Conservation (phyloP, 2,329 filamentous ascomycete genomes). For the Pseudopyricularia cyperi region DNA sequence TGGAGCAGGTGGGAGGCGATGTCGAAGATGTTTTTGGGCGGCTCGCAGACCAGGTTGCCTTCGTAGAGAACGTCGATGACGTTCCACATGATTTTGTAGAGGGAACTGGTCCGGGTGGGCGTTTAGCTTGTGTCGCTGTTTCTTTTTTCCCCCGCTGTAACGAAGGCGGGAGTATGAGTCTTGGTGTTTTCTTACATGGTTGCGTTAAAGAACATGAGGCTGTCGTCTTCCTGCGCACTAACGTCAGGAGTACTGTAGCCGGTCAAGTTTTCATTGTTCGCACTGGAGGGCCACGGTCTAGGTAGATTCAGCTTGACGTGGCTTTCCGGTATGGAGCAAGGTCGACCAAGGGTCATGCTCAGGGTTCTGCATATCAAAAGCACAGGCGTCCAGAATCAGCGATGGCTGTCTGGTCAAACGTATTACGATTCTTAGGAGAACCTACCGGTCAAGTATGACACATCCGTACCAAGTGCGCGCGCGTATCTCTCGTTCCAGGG, state of each 20-base stretch:
- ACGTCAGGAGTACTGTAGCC: not conserved
- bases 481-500: conserved; percentile 30
- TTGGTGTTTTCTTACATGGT: conserved; percentile 15
- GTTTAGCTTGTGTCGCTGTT: not conserved
- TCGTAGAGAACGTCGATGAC: conserved; percentile 27
- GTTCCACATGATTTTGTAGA: conserved; percentile 20
- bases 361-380: conserved; percentile 18
- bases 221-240: conserved; percentile 3
- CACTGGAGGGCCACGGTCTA: not conserved
- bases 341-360: conserved; percentile 38
- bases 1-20: conserved; percentile 21
- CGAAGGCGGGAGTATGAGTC: not conserved
- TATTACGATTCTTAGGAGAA: not conserved
- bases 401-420: not conserved
- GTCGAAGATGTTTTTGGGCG: conserved; percentile 11
- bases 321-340: conserved; percentile 28
- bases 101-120: not conserved
- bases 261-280: not conserved
- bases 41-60: conserved; percentile 25
- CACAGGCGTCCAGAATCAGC: not conserved
- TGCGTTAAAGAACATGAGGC: conserved; percentile 16
- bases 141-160: conserved; percentile 5
- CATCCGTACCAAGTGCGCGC: conserved; percentile 36
- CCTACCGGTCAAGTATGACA: conserved; percentile 29
- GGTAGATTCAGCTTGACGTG: conserved; percentile 26